These are phyloP conservation scores for Fulvia fulva DNA, from an alignment of 2,329 filamentous ascomycete species.

Conservation along the genomic window DNA sequence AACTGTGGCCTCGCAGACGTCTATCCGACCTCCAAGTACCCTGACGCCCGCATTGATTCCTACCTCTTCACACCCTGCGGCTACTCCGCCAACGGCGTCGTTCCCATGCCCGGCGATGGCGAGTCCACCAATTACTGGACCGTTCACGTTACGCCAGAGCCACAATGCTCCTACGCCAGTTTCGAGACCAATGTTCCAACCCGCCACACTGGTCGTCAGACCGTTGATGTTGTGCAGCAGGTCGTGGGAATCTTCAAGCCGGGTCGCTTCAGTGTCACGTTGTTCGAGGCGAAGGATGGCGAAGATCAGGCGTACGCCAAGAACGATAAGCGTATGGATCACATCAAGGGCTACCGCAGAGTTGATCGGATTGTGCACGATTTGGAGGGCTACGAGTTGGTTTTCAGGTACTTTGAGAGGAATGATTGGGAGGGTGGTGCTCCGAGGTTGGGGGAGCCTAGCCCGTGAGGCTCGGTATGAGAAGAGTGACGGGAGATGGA, in stretches of 20 bases:
- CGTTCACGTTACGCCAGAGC: constrained; percentile 95
- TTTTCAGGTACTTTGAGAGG: constrained; percentile 94
- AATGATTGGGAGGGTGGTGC: constrained; percentile 71
- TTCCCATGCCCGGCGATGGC: constrained; percentile 64
- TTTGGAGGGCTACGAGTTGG: constrained; percentile 92
- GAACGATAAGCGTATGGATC: constrained; percentile 60
- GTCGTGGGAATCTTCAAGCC: constrained; percentile 96
- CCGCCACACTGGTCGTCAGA: constrained; percentile 79
- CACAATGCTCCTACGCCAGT: constrained; percentile 93
- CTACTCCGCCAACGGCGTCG: constrained; percentile 93
- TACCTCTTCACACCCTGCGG: constrained; percentile 96
- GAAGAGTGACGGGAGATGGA: neutral
- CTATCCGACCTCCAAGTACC: constrained; percentile 81
- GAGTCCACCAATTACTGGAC: constrained; percentile 82
- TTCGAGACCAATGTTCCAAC: constrained; percentile 98
- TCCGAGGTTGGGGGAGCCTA: constrained; percentile 56
- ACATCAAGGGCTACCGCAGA: constrained; percentile 78
- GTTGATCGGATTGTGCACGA: constrained; percentile 96
- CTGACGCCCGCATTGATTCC: constrained; percentile 88
- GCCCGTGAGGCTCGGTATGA: constrained; percentile 8
- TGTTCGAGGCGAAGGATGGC: constrained; percentile 81
- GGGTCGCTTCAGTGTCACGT: constrained; percentile 92
- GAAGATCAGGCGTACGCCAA: constrained; percentile 40
- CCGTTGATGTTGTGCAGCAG: constrained; percentile 84
- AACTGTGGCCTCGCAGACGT: constrained; percentile 83